Evolutionary conservation across 202 grass and related monocot species (phyloP), one percentile per base, ranked within the genome.

Genomic region (Carex sylvatica): DNA sequence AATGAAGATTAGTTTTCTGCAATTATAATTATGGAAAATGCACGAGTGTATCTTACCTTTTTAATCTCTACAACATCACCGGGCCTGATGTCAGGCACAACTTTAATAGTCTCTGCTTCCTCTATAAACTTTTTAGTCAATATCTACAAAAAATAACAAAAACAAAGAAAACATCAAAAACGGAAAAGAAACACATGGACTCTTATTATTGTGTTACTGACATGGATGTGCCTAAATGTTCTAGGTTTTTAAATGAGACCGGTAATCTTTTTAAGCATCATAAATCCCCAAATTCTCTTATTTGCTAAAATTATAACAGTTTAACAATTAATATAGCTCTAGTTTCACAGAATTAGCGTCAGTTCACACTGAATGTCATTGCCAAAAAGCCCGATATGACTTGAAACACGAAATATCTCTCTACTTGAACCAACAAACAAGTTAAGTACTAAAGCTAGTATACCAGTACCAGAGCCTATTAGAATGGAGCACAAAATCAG

Each of bases 1-100:
- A 58, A 56, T 18, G 1, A 35, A 49, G n/a, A 19, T 61, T 35
- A 15, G 28, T 31, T 59, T 59, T 59, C 33, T 35, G 28, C 15
- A 59, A 59, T 77, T 56, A 9, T 1, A 58, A 58, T 36, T 59
- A 72, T 72, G 40, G 19, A 47, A 14, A 72, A 47, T 77, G 52
- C 42, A 67, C 8, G 2, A 52, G 12, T 20, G 24, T 16, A 72
- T 16, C 74, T 79, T 90, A 99, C 97, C 91, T 95, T 87, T 86
- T 89, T 96, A 84, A 99, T 92, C 79, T 99, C 89, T 22, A 99
- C 91, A 63, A 99, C 89, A 84, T 99, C 97, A 3, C 97, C 91
- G 0, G 93, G 89, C 85, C 88, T 96, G 78, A 99, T 87, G 83
- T 96, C 97, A 0, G 97, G 97, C 61, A 99, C 71, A 10, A 74